A percentile compares a stretch with the other conserved stretches of the same genome.
Evolutionary conservation across 345 rosid species (phyloP).

Genomic region (Aquilaria sinensis): DNA sequence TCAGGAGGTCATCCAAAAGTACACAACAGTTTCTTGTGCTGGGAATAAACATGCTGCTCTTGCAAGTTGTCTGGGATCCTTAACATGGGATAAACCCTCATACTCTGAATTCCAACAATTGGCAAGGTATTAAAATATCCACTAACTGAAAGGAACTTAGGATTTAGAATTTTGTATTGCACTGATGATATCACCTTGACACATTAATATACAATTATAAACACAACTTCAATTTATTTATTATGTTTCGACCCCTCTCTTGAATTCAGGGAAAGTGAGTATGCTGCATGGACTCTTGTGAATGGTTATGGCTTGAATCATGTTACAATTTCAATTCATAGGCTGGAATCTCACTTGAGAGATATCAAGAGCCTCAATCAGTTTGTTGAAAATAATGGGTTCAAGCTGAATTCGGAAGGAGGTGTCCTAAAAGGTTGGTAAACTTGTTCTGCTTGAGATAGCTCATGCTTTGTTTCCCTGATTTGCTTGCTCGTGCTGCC

Average conservation of each 20-base stretch:
- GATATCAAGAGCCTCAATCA: slow-evolving; percentile 46
- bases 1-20: slow-evolving; percentile 74
- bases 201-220: no score
- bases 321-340: slow-evolving; percentile 74
- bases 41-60: slow-evolving; percentile 67
- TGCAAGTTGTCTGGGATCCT: slow-evolving; percentile 75
- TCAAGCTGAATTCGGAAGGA: slow-evolving; percentile 77
- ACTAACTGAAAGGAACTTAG: no score
- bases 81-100: slow-evolving; percentile 75
- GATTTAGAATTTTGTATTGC: no score
- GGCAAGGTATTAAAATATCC: slow-evolving; percentile 46
- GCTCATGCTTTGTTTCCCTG: neutral
- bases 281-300: slow-evolving; percentile 90
- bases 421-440: slow-evolving; percentile 76
- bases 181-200: no score
- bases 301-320: slow-evolving; percentile 92
- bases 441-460: slow-evolving; percentile 1
- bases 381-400: slow-evolving; percentile 57
- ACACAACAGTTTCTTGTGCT: slow-evolving; percentile 43
- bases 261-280: slow-evolving; percentile 70
- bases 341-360: slow-evolving; percentile 55
- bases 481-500: neutral
- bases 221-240: neutral
- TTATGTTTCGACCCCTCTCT: neutral
- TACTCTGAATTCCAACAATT: slow-evolving; percentile 71